A percentile compares a stretch with the other conserved stretches of the same genome.
phyloP scores from a whole-genome alignment of 768 basidiomycete species.

The Hypsizygus marmoreus region DNA sequence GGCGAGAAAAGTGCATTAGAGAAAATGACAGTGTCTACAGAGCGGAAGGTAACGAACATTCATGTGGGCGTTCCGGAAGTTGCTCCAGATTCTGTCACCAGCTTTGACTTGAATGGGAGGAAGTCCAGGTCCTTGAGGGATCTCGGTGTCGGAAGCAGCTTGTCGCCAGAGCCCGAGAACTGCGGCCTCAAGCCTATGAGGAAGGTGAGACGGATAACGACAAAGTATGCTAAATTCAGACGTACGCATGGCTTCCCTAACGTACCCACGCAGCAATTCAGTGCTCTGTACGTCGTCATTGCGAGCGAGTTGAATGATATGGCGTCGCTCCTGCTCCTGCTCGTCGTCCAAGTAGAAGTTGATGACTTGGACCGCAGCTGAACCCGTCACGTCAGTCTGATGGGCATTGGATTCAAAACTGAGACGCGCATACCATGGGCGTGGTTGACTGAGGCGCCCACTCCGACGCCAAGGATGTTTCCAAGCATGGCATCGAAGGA shows the following conservation, averaged over 20 bases:
- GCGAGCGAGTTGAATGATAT: constrained; percentile 37
- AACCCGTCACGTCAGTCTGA: neutral
- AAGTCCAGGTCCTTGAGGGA: constrained; percentile 36
- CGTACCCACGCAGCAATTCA: constrained; percentile 48
- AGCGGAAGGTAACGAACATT: constrained; percentile 27
- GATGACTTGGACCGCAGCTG: constrained; percentile 48
- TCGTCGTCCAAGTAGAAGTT: constrained; percentile 54
- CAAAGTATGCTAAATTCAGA: constrained; percentile 5
- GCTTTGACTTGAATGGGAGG: constrained; percentile 37
- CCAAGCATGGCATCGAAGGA: constrained; percentile 38
- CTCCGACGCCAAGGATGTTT: constrained; percentile 1
- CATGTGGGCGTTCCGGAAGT: constrained; percentile 45
- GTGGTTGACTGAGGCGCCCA: neutral
- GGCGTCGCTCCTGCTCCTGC: constrained; percentile 37
- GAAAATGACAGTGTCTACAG: neutral
- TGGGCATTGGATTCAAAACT: neutral
- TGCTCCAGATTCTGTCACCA: constrained; percentile 42
- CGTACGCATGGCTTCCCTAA: constrained; percentile 53
- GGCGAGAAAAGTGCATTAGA: constrained; percentile 4
- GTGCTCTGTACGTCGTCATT: constrained; percentile 31
- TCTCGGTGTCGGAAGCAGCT: constrained; percentile 29
- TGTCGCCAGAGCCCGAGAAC: constrained; percentile 45
- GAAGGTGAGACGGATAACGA: neutral
- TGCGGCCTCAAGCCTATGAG: constrained; percentile 38
- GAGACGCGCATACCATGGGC: constrained; percentile 22